These are phyloP conservation scores for Hanseniaspora meyeri DNA, from an alignment of 805 yeast species.

Conservation along the genomic window DNA sequence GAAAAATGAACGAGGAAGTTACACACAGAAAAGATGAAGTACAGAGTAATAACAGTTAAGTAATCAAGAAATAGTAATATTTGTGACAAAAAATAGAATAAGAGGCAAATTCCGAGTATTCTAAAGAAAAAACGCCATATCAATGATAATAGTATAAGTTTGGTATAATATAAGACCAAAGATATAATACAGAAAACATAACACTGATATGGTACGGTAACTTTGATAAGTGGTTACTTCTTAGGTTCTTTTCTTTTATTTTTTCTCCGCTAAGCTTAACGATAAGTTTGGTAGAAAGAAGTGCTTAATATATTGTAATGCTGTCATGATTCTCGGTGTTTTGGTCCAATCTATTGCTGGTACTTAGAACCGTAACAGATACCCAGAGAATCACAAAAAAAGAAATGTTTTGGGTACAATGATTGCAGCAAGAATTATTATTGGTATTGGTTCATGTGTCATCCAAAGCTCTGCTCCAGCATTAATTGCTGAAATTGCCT, in stretches of 20 bases:
- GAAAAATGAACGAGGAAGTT: too few species aligned
- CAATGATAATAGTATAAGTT: too few species aligned
- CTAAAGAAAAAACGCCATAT: too few species aligned
- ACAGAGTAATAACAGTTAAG: too few species aligned
- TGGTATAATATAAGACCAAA: too few species aligned
- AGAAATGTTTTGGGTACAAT: conserved; percentile 30
- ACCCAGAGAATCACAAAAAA: conserved; percentile 30
- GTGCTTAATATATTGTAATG: conserved; percentile 23
- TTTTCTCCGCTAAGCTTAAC: conserved; percentile 22
- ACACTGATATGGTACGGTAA: too few species aligned
- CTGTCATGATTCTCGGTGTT: conserved; percentile 17
- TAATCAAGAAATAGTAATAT: too few species aligned
- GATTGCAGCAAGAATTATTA: conserved; percentile 34
- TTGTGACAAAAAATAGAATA: too few species aligned
- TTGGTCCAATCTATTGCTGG: conserved; percentile 15
- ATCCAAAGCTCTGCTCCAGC: conserved; percentile 36
- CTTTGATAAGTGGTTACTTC: conserved; percentile 31
- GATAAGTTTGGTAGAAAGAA: conserved; percentile 35
- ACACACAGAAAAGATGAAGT: too few species aligned
- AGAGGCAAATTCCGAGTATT: too few species aligned
- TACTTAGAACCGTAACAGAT: conserved; percentile 21
- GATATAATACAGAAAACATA: too few species aligned
- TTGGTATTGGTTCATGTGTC: conserved; percentile 37
- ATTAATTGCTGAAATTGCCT: conserved; percentile 39
- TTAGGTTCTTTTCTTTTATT: conserved; percentile 31